Percentiles rank a stretch among this genome's conserved stretches.
phyloP scores from a whole-genome alignment of 2,329 filamentous ascomycete species.

The Alternaria postmessia region DNA sequence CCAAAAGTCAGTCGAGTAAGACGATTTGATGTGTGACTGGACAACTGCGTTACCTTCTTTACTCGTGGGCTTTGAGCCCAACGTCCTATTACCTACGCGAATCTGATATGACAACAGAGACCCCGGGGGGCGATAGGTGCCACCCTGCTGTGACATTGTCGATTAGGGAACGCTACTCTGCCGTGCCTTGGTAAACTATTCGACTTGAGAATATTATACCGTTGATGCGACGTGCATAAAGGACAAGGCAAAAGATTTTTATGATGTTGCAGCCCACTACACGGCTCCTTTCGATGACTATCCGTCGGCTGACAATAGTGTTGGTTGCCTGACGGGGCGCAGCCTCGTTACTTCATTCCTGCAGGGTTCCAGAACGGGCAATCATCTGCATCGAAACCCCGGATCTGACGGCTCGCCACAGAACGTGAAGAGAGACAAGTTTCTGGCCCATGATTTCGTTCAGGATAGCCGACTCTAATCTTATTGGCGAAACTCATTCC shows the following conservation, averaged over 20 bases:
- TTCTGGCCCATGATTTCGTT: not conserved
- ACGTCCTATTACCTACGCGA: not conserved
- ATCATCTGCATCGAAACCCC: not conserved
- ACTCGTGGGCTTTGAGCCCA: not conserved
- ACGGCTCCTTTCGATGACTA: not conserved
- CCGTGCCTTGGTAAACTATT: not conserved
- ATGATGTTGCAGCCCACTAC: not conserved
- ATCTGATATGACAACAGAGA: not conserved
- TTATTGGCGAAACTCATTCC: too few species aligned
- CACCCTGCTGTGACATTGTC: not conserved
- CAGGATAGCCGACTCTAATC: too few species aligned
- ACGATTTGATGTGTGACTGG: not conserved
- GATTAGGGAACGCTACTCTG: not conserved
- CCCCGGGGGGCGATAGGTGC: not conserved
- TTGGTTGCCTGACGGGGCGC: not conserved
- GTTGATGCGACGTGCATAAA: not conserved
- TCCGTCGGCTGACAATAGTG: not conserved
- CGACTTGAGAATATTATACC: too few species aligned
- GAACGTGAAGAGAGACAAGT: not conserved
- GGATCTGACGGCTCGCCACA: not conserved
- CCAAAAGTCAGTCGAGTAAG: fast-evolving
- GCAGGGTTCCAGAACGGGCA: not conserved
- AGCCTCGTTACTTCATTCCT: not conserved
- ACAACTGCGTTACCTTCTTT: too few species aligned
- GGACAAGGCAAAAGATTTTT: not conserved